phyloP scores from a whole-genome alignment of 257 asterid genomes.

The Osmanthus fragrans region DNA sequence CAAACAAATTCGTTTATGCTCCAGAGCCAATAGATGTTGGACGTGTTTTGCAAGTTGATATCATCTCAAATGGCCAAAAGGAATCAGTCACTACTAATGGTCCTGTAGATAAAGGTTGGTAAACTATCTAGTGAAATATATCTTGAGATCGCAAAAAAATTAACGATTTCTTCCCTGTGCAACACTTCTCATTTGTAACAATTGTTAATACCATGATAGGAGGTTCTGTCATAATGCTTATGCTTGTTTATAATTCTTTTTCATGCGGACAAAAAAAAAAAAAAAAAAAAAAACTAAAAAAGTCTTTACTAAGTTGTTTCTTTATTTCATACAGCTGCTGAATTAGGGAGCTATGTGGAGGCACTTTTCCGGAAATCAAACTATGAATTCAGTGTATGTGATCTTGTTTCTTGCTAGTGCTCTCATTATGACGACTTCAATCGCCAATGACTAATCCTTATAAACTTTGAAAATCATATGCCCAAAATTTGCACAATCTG shows the following conservation, averaged over 20 bases:
- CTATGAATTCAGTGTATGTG: slow-evolving; percentile 78
- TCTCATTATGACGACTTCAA: neutral
- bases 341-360: slow-evolving; percentile 70
- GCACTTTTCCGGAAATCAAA: slow-evolving; percentile 70
- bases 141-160: neutral
- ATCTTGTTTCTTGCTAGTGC: slow-evolving; percentile 1
- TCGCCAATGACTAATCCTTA: neutral
- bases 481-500: neutral
- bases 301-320: neutral
- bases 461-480: neutral
- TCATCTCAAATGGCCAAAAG: slow-evolving; percentile 53
- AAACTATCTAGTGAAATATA: neutral
- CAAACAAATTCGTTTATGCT: slow-evolving; percentile 80
- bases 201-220: neutral
- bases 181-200: neutral
- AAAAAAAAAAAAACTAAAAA: neutral
- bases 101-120: slow-evolving; percentile 74
- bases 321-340: slow-evolving; percentile 31
- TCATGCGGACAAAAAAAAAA: neutral
- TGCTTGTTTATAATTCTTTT: too few relatives aligned
- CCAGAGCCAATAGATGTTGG: slow-evolving; percentile 93
- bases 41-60: slow-evolving; percentile 79
- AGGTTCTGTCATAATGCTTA: neutral
- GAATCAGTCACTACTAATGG: slow-evolving; percentile 54
- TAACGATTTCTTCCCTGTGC: neutral